phyloP scores from a whole-genome alignment of 1,139 yeast genomes.

The Saccharomyces hybrid region DNA sequence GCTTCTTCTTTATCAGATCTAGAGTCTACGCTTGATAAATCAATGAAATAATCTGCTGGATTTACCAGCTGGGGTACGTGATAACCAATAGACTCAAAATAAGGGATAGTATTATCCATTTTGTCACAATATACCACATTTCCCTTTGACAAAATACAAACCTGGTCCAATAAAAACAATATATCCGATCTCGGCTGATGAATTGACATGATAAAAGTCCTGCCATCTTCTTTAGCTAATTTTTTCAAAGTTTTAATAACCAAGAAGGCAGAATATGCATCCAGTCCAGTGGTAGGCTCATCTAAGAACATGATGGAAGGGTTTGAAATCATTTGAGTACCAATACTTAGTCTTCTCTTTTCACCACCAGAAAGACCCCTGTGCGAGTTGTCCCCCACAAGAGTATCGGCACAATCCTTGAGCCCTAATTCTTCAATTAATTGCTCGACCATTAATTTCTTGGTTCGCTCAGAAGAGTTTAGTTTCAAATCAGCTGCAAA shows the following conservation, averaged over 20 bases:
- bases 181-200: constrained; percentile 86
- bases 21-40: constrained; percentile 62
- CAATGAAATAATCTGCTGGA: constrained; percentile 62
- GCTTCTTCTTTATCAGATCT: constrained; percentile 35
- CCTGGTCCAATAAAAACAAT: constrained; percentile 55
- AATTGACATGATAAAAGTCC: constrained; percentile 66
- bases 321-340: constrained; percentile 65
- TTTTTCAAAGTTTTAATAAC: constrained; percentile 57
- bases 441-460: constrained; percentile 47
- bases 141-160: constrained; percentile 66
- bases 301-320: constrained; percentile 75
- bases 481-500: constrained; percentile 67
- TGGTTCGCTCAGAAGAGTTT: constrained; percentile 38
- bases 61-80: constrained; percentile 42
- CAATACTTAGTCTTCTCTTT: constrained; percentile 68
- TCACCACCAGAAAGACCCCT: constrained; percentile 71
- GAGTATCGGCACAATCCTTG: constrained; percentile 50
- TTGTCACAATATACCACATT: constrained; percentile 54
- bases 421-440: constrained; percentile 55
- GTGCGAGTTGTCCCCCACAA: constrained; percentile 45
- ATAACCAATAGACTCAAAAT: constrained; percentile 47
- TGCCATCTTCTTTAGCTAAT: constrained; percentile 50
- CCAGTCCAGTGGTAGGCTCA: constrained; percentile 87
- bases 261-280: constrained; percentile 66
- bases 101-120: constrained; percentile 39